These are phyloP conservation scores for Rhodocollybia butyracea DNA, from an alignment of 768 basidiomycete genomes.

Conservation along the genomic window DNA sequence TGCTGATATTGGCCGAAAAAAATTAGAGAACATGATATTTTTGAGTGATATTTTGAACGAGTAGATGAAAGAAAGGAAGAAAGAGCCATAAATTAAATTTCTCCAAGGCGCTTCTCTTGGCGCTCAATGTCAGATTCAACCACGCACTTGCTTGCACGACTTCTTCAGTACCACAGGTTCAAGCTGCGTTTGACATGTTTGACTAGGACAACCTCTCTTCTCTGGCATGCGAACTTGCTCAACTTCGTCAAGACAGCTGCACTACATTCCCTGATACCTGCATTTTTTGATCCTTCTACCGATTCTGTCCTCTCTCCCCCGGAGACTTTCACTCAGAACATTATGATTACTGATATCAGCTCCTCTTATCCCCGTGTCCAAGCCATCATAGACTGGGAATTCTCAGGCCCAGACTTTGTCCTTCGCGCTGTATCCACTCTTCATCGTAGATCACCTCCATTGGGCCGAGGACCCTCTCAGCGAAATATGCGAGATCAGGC, in stretches of 20 bases:
- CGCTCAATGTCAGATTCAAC: too few species aligned
- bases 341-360: constrained; percentile 13
- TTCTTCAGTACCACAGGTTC: neutral
- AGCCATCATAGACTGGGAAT: constrained; percentile 18
- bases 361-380: constrained; percentile 7
- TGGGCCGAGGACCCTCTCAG: constrained; percentile 6
- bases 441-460: constrained; percentile 8
- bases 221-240: constrained; percentile 1
- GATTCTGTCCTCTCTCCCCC: constrained; percentile 13
- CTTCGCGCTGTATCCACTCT: constrained; percentile 10
- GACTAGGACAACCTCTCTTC: constrained; percentile 10
- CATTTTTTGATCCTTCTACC: constrained; percentile 12
- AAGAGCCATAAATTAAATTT: too few species aligned
- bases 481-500: constrained; percentile 10
- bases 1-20: too few species aligned
- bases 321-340: constrained; percentile 21
- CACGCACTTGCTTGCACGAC: neutral
- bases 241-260: neutral
- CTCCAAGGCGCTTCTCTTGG: too few species aligned
- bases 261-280: constrained; percentile 5
- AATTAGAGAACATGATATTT: too few species aligned
- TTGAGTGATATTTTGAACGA: too few species aligned
- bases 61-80: too few species aligned
- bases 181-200: neutral
- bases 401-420: constrained; percentile 9